These are phyloP conservation scores for Rhizophagus sp. DNA, from an alignment of 192 early-diverging fungal species.

Conservation along the genomic window DNA sequence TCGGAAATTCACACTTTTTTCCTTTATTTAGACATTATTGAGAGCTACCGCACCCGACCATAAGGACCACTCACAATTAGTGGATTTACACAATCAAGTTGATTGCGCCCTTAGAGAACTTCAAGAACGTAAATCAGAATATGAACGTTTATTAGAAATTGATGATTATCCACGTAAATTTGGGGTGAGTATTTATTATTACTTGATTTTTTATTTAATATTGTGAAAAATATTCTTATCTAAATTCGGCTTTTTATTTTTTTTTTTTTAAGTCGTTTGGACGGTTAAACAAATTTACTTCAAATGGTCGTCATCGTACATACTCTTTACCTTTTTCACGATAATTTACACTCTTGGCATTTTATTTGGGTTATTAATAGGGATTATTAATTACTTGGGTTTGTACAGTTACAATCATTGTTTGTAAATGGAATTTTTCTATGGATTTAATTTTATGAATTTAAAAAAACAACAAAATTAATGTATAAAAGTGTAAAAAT, in stretches of 20 bases:
- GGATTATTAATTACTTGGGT: not conserved
- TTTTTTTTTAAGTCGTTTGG: not conserved
- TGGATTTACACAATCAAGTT: slow-evolving; percentile 2
- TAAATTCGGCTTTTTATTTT: not conserved
- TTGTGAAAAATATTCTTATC: not conserved
- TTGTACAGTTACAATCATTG: not conserved
- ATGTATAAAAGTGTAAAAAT: not conserved
- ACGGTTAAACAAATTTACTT: not conserved
- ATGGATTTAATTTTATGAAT: not conserved
- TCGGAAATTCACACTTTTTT: not conserved
- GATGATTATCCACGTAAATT: not conserved
- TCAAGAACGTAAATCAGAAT: slow-evolving; percentile 18
- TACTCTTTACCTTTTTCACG: not conserved
- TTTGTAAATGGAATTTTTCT: not conserved
- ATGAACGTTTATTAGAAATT: not conserved
- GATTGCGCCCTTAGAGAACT: slow-evolving; percentile 19
- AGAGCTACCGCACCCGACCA: not conserved
- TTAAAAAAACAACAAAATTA: not conserved
- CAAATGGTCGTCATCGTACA: not conserved
- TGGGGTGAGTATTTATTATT: not conserved
- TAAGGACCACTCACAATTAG: not conserved
- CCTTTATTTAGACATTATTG: not conserved
- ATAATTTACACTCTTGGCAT: not conserved
- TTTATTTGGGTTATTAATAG: not conserved
- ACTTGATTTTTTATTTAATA: too few species aligned